Evolutionary conservation across 1,139 yeast genomes (phyloP), one percentile per base, ranked within the genome.

Genomic region (Kurtzmaniella quercitrusa): DNA sequence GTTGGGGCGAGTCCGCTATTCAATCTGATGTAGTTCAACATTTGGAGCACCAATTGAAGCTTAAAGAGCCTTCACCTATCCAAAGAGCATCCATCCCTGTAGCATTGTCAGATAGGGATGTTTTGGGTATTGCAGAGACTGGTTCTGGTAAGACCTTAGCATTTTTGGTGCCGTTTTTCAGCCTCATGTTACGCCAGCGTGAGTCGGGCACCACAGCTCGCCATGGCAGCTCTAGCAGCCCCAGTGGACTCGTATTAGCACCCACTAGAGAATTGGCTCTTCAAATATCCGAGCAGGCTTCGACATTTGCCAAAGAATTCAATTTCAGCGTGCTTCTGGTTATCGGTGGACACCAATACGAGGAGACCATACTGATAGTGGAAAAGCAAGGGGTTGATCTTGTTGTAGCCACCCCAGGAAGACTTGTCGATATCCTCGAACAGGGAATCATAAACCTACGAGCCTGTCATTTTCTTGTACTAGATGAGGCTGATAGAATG

Each of bases 401-500:
- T 1, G 76, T 91, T 8, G 89, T 93, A 38, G 98, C 96, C 1
- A 93, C 98, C 0, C 98, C 98, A 0, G 98, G 98, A 9, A 68
- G 98, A 49, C 66, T 93, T 42, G 73, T 89, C 12, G 98, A 93
- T 56, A 81, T 89, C 44, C 55, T 91, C 14, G 93, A 86, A 45
- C 70, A 87, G 44, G 79, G 80, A 23, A 68, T 85, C 14, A 52
- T 90, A 2, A 77, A 77, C 2, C 64, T 91, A 36, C 68, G 67
- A 40, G 80, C 79, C 49, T 81, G 95, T 51, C 75, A 75, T 49
- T 86, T 81, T 51, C 67, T 91, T 15, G 82, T 88, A 1, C 73
- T 90, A 71, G 98, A 91, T 66, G 98, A 91, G 63, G 96, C 96
- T 1, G 98, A 91, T 61, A 73, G 90, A 55, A 91, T 91, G 97